phyloP scores from a whole-genome alignment of 2,329 filamentous ascomycete genomes.

The Dothistroma pini region DNA sequence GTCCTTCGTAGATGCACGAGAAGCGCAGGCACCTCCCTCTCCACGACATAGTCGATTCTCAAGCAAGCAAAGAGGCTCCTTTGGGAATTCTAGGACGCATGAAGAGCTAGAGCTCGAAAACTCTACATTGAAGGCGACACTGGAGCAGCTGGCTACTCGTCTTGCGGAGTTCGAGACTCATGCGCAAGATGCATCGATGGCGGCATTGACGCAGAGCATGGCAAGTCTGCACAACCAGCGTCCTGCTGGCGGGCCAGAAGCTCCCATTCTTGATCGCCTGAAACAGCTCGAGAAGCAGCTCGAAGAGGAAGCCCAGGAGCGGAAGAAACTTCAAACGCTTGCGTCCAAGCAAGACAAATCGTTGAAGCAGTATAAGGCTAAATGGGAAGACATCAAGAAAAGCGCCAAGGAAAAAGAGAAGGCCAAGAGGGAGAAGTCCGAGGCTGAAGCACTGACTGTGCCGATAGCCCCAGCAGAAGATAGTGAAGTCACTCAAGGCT shows the following conservation, averaged over 20 bases:
- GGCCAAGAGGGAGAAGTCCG: constrained; percentile 19
- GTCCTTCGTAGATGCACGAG: constrained; percentile 84
- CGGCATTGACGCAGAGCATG: constrained; percentile 79
- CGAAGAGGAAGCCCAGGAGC: constrained; percentile 53
- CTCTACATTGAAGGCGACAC: constrained; percentile 73
- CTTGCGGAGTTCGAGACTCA: constrained; percentile 93
- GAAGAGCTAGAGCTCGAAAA: constrained; percentile 92
- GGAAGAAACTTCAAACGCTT: constrained; percentile 57
- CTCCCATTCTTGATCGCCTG: constrained; percentile 39
- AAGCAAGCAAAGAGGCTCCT: constrained; percentile 39
- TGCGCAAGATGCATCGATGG: constrained; percentile 70
- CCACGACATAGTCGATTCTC: constrained; percentile 39
- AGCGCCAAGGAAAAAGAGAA: constrained; percentile 45
- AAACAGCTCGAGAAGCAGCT: constrained; percentile 61
- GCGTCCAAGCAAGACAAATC: constrained; percentile 61
- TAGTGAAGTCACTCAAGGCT: constrained; percentile 2
- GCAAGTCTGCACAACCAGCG: constrained; percentile 42
- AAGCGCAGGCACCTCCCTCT: constrained; percentile 53
- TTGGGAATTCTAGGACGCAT: constrained; percentile 58
- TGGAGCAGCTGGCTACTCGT: constrained; percentile 80
- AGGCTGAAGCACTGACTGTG: neutral
- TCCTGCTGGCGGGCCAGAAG: constrained; percentile 51
- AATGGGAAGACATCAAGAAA: constrained; percentile 67
- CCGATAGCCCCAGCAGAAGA: neutral
- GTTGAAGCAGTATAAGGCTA: constrained; percentile 62